Evolutionary conservation across 768 basidiomycete species (phyloP).

Genomic region (Mycena galopus): DNA sequence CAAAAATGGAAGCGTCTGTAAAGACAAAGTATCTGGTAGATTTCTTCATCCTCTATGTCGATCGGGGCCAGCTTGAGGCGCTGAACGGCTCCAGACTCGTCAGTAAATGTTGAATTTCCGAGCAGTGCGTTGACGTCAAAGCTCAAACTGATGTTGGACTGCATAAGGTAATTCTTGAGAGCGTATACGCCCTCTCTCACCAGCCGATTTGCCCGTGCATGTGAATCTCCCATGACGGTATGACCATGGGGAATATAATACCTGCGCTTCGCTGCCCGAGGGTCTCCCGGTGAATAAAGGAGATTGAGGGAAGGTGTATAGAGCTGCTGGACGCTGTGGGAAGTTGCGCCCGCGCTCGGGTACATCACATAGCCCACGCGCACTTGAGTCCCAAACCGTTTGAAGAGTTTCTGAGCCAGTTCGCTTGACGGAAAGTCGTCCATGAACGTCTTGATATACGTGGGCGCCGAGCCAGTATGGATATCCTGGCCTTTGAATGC

Average conservation of each 20-base stretch:
- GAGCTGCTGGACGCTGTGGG: not conserved
- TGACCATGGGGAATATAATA: not conserved
- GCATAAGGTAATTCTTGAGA: constrained; percentile 6
- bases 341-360: constrained; percentile 5
- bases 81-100: not conserved
- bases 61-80: not conserved
- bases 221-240: not conserved
- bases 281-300: not conserved
- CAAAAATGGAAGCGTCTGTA: constrained; percentile 3
- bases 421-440: not conserved
- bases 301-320: constrained; percentile 12
- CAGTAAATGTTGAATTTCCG: not conserved
- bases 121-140: not conserved
- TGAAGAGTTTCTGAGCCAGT: not conserved
- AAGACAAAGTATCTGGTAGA: not conserved
- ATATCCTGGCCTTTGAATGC: too few relatives aligned
- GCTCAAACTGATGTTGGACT: not conserved
- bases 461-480: constrained; percentile 1
- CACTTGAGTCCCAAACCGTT: constrained; percentile 8
- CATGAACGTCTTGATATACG: not conserved
- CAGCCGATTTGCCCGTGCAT: not conserved
- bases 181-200: not conserved
- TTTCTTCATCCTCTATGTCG: constrained; percentile 3
- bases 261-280: not conserved
- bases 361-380: too few relatives aligned